Evolutionary conservation across 768 basidiomycete species (phyloP).

Genomic region (Ramaria sp.): DNA sequence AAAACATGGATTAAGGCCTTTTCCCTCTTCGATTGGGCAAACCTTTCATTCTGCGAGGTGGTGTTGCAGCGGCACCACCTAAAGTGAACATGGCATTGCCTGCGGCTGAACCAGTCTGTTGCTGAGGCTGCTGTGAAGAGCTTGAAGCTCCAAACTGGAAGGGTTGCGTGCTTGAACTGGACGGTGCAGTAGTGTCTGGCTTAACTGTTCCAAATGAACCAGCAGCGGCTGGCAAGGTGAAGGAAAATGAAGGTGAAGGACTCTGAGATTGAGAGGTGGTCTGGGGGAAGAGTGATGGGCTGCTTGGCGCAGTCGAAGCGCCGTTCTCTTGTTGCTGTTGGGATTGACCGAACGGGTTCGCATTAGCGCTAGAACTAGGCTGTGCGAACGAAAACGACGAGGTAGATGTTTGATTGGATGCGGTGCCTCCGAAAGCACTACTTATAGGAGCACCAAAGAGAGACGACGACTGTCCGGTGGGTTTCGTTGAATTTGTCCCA

Average conservation of each 20-base stretch:
- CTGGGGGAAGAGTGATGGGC: slow-evolving; percentile 6
- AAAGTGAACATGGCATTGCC: background rate
- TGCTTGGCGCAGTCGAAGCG: background rate
- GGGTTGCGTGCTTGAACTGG: slow-evolving; percentile 2
- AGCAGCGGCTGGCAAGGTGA: background rate
- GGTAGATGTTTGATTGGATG: background rate
- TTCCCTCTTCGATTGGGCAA: slow-evolving; percentile 5
- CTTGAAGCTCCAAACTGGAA: slow-evolving; percentile 7
- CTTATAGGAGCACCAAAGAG: background rate
- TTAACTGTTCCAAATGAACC: background rate
- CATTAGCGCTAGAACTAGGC: slow-evolving; percentile 20
- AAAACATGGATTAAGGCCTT: background rate
- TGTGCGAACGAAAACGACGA: slow-evolving; percentile 26
- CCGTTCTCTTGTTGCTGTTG: background rate
- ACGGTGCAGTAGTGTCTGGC: background rate
- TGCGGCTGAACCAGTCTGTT: background rate
- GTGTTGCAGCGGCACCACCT: background rate
- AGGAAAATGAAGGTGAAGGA: slow-evolving; percentile 5
- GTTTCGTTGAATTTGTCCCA: background rate
- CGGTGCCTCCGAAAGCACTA: background rate
- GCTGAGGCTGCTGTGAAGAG: background rate
- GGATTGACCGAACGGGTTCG: slow-evolving; percentile 33
- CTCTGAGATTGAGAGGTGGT: background rate
- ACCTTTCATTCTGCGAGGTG: slow-evolving; percentile 5
- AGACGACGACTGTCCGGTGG: background rate